Evolutionary conservation across 352 stramenopile genomes (phyloP).

Genomic region (Phytophthora tubulina): DNA sequence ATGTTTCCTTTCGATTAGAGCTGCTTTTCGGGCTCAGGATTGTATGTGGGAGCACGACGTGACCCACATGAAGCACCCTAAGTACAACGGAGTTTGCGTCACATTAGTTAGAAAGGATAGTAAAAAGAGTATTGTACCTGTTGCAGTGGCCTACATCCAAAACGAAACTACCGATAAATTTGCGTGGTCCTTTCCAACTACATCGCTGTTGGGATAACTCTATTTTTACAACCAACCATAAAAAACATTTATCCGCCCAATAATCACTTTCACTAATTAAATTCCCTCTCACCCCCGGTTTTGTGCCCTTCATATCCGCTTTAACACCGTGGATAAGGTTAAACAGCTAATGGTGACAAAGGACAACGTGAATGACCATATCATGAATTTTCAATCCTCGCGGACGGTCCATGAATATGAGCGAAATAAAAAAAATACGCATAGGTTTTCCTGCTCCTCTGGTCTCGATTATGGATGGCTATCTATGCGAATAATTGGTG

Average conservation of each 20-base stretch:
- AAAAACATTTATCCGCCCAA: constrained; percentile 5
- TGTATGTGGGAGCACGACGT: constrained; percentile 3
- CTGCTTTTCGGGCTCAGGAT: no score
- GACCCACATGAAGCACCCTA: constrained; percentile 1
- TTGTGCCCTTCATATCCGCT: background rate
- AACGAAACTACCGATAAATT: constrained; percentile 22
- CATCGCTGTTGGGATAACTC: background rate
- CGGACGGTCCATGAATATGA: background rate
- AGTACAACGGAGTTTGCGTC: constrained; percentile 15
- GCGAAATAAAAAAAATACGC: background rate
- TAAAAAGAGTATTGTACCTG: background rate
- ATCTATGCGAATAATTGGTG: background rate
- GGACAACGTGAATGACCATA: background rate
- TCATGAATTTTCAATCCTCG: background rate
- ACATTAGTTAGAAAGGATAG: constrained; percentile 10
- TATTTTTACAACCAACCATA: constrained; percentile 7
- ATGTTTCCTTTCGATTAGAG: no score
- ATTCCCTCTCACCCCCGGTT: constrained; percentile 1
- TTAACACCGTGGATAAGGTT: constrained; percentile 20
- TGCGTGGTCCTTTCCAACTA: constrained; percentile 13
- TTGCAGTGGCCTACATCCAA: constrained; percentile 11
- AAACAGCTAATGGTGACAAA: background rate
- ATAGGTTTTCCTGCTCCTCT: background rate
- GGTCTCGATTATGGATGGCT: background rate
- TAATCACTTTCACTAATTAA: background rate